A percentile compares a stretch with the other conserved stretches of the same genome.
These are phyloP conservation scores for Metarhizium anisopliae DNA, from an alignment of 2,329 filamentous ascomycete species.

Conservation along the genomic window DNA sequence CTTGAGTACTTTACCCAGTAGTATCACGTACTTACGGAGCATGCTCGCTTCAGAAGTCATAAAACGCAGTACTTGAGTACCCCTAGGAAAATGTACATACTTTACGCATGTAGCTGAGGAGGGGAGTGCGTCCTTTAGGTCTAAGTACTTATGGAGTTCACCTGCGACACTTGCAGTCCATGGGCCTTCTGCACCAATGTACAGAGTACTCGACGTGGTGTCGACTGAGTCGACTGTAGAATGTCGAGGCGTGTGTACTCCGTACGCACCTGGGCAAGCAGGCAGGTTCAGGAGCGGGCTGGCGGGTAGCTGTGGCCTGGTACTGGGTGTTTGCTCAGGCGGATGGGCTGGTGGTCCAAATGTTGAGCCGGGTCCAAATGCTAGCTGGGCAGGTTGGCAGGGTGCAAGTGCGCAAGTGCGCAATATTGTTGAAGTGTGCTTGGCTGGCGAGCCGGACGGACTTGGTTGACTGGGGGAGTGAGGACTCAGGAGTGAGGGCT, in stretches of 20 bases:
- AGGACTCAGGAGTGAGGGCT: too few relatives aligned
- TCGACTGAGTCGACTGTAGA: not conserved
- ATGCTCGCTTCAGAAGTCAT: too few relatives aligned
- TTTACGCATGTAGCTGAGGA: too few relatives aligned
- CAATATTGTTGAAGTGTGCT: too few relatives aligned
- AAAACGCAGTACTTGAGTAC: too few relatives aligned
- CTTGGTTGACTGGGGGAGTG: not conserved
- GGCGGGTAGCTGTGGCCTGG: constrained; percentile 1
- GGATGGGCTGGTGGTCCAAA: not conserved
- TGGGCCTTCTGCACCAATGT: too few relatives aligned
- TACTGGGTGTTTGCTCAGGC: not conserved
- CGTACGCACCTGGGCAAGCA: not conserved
- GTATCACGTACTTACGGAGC: too few relatives aligned
- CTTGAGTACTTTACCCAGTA: too few relatives aligned
- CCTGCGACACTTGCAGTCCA: too few relatives aligned
- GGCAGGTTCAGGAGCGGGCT: not conserved
- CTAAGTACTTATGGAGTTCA: not conserved
- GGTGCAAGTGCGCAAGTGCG: not conserved
- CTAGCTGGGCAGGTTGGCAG: not conserved
- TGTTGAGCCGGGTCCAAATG: not conserved
- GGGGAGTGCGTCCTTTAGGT: too few relatives aligned
- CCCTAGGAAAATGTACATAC: too few relatives aligned
- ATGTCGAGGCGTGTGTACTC: not conserved
- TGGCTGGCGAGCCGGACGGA: not conserved
- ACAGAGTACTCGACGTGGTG: not conserved